Conservation (phyloP, 352 stramenopile species). For the Globisporangium sylvaticum region DNA sequence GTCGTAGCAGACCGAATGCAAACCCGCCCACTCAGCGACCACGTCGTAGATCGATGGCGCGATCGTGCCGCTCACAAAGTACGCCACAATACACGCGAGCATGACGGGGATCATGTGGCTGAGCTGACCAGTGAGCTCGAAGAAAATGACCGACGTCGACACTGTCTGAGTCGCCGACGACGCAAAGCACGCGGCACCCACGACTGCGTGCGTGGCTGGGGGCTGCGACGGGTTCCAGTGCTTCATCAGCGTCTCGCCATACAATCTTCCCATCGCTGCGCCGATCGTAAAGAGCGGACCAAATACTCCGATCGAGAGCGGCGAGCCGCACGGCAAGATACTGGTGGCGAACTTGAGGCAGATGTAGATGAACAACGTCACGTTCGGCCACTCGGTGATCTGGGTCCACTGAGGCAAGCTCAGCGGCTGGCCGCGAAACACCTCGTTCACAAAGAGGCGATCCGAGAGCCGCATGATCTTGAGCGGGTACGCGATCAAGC, state of each 20-base stretch:
- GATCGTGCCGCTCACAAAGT: slow-evolving; percentile 76
- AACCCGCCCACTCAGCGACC: slow-evolving; percentile 63
- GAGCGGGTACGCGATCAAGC: slow-evolving; percentile 60
- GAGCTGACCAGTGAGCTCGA: slow-evolving; percentile 76
- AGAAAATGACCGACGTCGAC: slow-evolving; percentile 85
- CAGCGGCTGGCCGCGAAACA: slow-evolving; percentile 63
- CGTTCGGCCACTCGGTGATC: slow-evolving; percentile 46
- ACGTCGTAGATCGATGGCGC: slow-evolving; percentile 86
- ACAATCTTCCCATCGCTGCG: slow-evolving; percentile 63
- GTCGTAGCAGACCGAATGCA: slow-evolving; percentile 83
- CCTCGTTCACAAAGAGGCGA: slow-evolving; percentile 65
- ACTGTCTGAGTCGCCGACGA: slow-evolving; percentile 89
- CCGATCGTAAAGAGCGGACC: slow-evolving; percentile 81
- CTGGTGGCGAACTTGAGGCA: slow-evolving; percentile 69
- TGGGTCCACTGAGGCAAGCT: slow-evolving; percentile 62
- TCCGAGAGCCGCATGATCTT: slow-evolving; percentile 73
- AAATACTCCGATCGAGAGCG: slow-evolving; percentile 78
- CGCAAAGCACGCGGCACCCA: slow-evolving; percentile 89
- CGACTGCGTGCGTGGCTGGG: slow-evolving; percentile 83
- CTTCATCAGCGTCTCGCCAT: slow-evolving; percentile 76
- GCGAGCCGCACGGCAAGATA: slow-evolving; percentile 62
- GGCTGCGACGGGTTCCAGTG: slow-evolving; percentile 76
- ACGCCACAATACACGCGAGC: slow-evolving; percentile 74
- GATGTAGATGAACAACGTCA: slow-evolving; percentile 69
- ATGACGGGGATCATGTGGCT: slow-evolving; percentile 84